Evolutionary conservation across 305 asterid species (phyloP).

Genomic region (Withania somnifera): DNA sequence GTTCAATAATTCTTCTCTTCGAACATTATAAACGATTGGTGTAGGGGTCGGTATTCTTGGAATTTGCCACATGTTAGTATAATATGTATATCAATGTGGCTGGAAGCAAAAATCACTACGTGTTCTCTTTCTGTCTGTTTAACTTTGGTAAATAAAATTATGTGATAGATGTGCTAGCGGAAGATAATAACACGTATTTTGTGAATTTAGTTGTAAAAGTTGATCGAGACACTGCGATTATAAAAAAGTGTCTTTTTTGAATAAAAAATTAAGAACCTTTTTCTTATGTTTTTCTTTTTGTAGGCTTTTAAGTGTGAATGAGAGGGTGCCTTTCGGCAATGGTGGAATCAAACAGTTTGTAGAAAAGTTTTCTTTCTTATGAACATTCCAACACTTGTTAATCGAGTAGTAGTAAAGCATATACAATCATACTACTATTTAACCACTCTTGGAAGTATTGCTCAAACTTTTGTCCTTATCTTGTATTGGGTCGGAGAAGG

Average conservation of each 20-base stretch:
- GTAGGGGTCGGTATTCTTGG: background rate
- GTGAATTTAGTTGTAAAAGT: background rate
- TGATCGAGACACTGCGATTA: background rate
- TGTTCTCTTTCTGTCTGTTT: background rate
- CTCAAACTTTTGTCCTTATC: background rate
- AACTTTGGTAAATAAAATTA: background rate
- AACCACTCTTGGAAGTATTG: background rate
- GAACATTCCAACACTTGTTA: constrained; percentile 18
- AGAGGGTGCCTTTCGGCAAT: constrained; percentile 32
- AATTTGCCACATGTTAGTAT: background rate
- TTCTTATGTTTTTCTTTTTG: background rate
- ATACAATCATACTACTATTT: background rate
- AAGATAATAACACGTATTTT: background rate
- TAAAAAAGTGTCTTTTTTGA: background rate
- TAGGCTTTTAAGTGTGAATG: background rate
- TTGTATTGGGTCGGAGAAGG: background rate
- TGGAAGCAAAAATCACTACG: background rate
- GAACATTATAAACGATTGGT: background rate
- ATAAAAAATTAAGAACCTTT: background rate
- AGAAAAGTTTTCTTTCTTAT: background rate
- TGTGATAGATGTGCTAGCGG: background rate
- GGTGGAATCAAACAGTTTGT: constrained; percentile 4
- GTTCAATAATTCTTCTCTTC: constrained; percentile 11
- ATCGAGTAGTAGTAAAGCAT: background rate
- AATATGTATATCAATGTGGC: background rate